Conservation (phyloP, 768 basidiomycete genomes). For the Mycena crocata region DNA sequence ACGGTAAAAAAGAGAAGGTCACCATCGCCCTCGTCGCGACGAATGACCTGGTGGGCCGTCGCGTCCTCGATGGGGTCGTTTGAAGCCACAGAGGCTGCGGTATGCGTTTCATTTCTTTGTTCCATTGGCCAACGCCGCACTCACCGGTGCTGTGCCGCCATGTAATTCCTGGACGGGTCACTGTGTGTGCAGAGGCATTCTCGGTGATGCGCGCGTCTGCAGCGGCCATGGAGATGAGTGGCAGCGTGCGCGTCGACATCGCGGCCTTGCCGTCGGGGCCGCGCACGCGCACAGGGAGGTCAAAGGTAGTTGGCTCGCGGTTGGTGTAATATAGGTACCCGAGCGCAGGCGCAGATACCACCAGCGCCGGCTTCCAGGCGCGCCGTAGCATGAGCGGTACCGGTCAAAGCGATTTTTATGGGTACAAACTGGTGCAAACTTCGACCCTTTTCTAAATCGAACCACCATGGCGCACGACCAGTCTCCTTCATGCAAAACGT, state of each 20-base stretch:
- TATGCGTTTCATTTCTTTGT: background rate
- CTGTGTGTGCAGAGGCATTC: slow-evolving; percentile 59
- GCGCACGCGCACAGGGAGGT: slow-evolving; percentile 64
- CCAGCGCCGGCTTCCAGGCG: slow-evolving; percentile 75
- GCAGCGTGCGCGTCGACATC: slow-evolving; percentile 63
- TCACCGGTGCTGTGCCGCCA: slow-evolving; percentile 78
- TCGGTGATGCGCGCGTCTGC: slow-evolving; percentile 70
- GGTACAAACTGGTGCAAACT: too few relatives aligned
- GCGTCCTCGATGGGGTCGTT: slow-evolving; percentile 96
- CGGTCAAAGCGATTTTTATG: too few relatives aligned
- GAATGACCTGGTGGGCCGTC: slow-evolving; percentile 74
- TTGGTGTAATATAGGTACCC: slow-evolving; percentile 69
- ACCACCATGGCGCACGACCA: too few relatives aligned
- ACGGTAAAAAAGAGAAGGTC: slow-evolving; percentile 89
- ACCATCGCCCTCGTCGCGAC: slow-evolving; percentile 73
- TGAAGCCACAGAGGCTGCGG: slow-evolving; percentile 73
- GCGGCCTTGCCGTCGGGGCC: slow-evolving; percentile 70
- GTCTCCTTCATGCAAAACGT: too few relatives aligned
- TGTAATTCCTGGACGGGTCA: slow-evolving; percentile 62
- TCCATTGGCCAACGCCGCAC: too few relatives aligned
- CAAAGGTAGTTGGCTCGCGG: slow-evolving; percentile 63
- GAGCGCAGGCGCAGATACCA: slow-evolving; percentile 66
- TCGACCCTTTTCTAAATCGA: too few relatives aligned
- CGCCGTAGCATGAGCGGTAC: slow-evolving; percentile 80
- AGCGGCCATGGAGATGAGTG: slow-evolving; percentile 65